Evolutionary conservation across 139 green algal genomes (phyloP).

Genomic region (Coccomyxa sp.): DNA sequence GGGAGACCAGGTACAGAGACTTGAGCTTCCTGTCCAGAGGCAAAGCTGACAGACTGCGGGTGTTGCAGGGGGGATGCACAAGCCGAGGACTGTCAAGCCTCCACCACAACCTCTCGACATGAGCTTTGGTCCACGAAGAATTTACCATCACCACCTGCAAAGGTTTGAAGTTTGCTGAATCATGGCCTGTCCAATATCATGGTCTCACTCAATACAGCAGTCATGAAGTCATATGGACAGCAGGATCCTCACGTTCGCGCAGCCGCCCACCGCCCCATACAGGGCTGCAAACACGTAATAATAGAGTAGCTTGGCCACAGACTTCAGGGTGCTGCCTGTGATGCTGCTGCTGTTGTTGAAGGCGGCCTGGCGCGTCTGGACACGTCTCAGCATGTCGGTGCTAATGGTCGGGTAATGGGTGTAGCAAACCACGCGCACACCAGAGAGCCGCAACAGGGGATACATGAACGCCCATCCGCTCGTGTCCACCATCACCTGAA

Average conservation of each 20-base stretch:
- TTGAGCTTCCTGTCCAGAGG: slow-evolving; percentile 78
- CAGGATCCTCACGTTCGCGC: slow-evolving; percentile 28
- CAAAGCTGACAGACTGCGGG: slow-evolving; percentile 59
- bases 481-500: slow-evolving; percentile 87
- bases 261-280: slow-evolving; percentile 64
- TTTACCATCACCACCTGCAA: slow-evolving; percentile 81
- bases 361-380: slow-evolving; percentile 20
- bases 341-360: slow-evolving; percentile 75
- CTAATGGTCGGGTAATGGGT: slow-evolving; percentile 93
- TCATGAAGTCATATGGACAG: neutral
- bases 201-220: too few species aligned
- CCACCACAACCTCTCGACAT: slow-evolving; percentile 84
- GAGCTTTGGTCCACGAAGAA: slow-evolving; percentile 85
- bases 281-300: slow-evolving; percentile 71
- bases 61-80: slow-evolving; percentile 91
- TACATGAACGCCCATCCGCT: slow-evolving; percentile 91
- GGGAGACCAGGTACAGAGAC: slow-evolving; percentile 73
- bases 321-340: slow-evolving; percentile 31
- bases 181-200: neutral
- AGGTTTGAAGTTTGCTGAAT: neutral
- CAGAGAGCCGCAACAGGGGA: slow-evolving; percentile 64
- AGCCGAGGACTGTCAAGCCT: slow-evolving; percentile 12
- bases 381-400: slow-evolving; percentile 86
- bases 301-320: slow-evolving; percentile 79
- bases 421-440: slow-evolving; percentile 73